These are phyloP conservation scores for Salix udensis DNA, from an alignment of 345 rosid genomes.

Conservation along the genomic window DNA sequence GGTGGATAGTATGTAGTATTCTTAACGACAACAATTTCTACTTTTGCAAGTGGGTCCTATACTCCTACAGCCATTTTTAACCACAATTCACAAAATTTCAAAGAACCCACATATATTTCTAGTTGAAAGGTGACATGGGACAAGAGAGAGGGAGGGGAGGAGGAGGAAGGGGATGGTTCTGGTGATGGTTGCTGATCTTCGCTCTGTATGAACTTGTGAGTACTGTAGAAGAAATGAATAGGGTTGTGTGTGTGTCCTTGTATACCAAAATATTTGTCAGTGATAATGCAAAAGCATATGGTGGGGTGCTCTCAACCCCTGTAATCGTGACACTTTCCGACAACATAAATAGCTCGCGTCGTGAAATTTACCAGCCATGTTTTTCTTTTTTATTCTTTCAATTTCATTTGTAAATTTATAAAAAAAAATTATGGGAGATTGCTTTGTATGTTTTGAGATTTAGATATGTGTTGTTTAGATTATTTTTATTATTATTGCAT, in stretches of 20 bases:
- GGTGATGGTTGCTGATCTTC: not conserved
- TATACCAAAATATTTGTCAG: constrained; percentile 20
- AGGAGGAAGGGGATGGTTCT: not conserved
- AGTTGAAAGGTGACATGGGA: constrained; percentile 9
- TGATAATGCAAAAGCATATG: not conserved
- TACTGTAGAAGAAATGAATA: not conserved
- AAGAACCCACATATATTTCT: constrained; percentile 23
- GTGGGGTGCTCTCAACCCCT: not conserved
- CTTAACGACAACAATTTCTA: not conserved
- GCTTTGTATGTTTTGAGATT: not conserved
- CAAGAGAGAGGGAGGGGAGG: not conserved
- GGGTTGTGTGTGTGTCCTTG: not conserved
- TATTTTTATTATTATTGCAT: not conserved
- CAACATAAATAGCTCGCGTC: not conserved
- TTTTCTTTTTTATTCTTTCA: not conserved
- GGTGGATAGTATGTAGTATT: constrained; percentile 23
- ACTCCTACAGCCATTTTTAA: constrained; percentile 21
- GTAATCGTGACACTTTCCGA: not conserved
- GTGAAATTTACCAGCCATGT: not conserved
- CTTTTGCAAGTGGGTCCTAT: constrained; percentile 35
- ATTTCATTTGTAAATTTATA: not conserved
- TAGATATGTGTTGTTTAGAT: not conserved
- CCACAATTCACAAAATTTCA: constrained; percentile 44
- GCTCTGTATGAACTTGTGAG: not conserved
- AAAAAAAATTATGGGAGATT: not conserved